A percentile compares a stretch with the other conserved stretches of the same genome.
Conservation (phyloP, 306 rosid species). For the Dryas drummondii region DNA sequence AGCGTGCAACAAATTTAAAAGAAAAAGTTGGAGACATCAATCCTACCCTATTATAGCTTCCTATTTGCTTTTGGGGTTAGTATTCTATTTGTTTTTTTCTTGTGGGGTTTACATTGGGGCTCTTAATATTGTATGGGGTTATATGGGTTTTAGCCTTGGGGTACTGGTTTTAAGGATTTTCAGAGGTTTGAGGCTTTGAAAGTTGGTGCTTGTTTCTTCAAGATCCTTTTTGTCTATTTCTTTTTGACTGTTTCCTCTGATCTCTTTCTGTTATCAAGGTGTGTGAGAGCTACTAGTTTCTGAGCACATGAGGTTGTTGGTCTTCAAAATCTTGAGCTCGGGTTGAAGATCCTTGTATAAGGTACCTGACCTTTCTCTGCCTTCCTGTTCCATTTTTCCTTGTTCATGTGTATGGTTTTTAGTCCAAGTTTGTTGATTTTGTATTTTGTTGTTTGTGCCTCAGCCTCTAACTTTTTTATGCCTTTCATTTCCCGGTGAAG, state of each 20-base stretch:
- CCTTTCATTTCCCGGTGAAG: conserved; percentile 21
- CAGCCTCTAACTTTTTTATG: neutral
- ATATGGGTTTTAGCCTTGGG: neutral
- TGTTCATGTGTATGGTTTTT: neutral
- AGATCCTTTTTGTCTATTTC: neutral
- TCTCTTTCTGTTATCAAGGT: neutral
- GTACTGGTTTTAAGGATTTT: conserved; percentile 2
- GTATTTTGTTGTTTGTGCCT: neutral
- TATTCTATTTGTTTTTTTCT: conserved; percentile 22
- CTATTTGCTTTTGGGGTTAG: conserved; percentile 28
- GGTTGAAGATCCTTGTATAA: conserved; percentile 24
- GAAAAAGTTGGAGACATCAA: conserved; percentile 38
- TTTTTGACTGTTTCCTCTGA: neutral
- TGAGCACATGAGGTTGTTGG: conserved; percentile 27
- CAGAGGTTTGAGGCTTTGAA: conserved; percentile 23
- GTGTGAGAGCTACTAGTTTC: conserved; percentile 1
- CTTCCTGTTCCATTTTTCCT: neutral
- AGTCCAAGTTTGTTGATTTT: neutral
- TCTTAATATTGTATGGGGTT: conserved; percentile 16
- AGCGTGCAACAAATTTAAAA: conserved; percentile 52
- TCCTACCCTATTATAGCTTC: conserved; percentile 54
- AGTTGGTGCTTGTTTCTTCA: conserved; percentile 2
- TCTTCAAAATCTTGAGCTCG: conserved; percentile 31
- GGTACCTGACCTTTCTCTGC: conserved; percentile 11
- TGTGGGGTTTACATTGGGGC: conserved; percentile 33